A percentile compares a stretch with the other conserved stretches of the same genome.
Conservation (phyloP, 164 flowering plant species). For the Echeveria elegans region DNA sequence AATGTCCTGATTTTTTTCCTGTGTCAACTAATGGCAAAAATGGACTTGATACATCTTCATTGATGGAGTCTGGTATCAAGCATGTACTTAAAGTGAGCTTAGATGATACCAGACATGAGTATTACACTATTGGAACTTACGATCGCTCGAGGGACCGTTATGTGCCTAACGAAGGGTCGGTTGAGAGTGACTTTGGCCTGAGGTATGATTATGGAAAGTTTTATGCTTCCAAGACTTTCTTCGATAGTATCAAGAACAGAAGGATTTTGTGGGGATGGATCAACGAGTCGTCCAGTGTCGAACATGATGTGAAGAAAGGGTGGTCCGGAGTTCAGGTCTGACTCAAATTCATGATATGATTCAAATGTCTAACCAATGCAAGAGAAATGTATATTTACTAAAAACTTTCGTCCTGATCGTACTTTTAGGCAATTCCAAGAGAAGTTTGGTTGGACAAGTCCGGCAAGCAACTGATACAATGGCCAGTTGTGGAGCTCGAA, state of each 20-base stretch:
- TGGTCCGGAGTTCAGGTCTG: slow-evolving; percentile 64
- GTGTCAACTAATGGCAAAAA: slow-evolving; percentile 14
- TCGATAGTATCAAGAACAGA: slow-evolving; percentile 27
- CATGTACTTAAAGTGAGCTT: slow-evolving; percentile 34
- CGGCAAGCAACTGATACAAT: slow-evolving; percentile 32
- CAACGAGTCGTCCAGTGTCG: slow-evolving; percentile 29
- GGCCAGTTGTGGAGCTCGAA: slow-evolving; percentile 26
- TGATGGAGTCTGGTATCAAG: slow-evolving; percentile 3
- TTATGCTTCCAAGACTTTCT: slow-evolving; percentile 58
- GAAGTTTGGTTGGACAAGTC: slow-evolving; percentile 23
- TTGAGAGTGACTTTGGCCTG: slow-evolving; percentile 16
- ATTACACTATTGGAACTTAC: slow-evolving; percentile 39
- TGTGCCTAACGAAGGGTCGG: slow-evolving; percentile 24
- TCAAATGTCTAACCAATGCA: too few relatives aligned
- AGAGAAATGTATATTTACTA: too few relatives aligned
- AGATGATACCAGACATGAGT: slow-evolving; percentile 27
- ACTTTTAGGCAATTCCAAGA: slow-evolving; percentile 23
- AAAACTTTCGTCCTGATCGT: not conserved
- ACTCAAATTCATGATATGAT: not conserved
- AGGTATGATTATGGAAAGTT: slow-evolving; percentile 59
- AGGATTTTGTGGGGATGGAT: slow-evolving; percentile 54
- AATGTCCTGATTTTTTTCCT: slow-evolving; percentile 42
- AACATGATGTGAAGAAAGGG: slow-evolving; percentile 28
- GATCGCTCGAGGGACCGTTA: slow-evolving; percentile 19
- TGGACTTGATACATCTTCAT: slow-evolving; percentile 26